Conservation (phyloP, 306 rosid species). For the Dalbergia cultrata region DNA sequence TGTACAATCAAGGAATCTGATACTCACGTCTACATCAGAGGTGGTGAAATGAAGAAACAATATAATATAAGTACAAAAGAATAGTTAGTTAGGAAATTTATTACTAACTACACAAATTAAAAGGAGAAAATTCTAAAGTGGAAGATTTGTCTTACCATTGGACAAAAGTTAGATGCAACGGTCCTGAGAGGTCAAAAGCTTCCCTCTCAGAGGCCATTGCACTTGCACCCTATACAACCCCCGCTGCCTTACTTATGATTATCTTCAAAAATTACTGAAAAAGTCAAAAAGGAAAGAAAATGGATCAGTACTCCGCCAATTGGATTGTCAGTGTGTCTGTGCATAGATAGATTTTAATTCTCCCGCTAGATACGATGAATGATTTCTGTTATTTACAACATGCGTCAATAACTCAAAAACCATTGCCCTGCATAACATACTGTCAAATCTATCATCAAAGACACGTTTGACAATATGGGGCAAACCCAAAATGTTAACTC, state of each 20-base stretch:
- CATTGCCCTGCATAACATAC: constrained; percentile 32
- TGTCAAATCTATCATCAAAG: neutral
- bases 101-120: neutral
- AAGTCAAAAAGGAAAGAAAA: constrained; percentile 26
- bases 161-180: constrained; percentile 75
- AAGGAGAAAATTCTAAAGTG: neutral
- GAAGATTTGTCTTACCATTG: constrained; percentile 68
- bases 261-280: constrained; percentile 46
- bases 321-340: neutral
- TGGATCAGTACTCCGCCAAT: constrained; percentile 18
- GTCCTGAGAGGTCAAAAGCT: constrained; percentile 78
- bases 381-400: constrained; percentile 2
- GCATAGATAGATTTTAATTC: neutral
- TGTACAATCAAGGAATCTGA: neutral
- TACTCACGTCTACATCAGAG: neutral
- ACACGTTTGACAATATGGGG: constrained; percentile 1
- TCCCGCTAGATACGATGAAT: constrained; percentile 17
- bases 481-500: neutral
- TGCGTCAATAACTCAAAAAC: neutral
- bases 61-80: neutral
- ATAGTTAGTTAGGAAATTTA: neutral
- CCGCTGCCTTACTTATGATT: constrained; percentile 35
- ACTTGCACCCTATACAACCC: constrained; percentile 36
- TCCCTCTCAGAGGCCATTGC: constrained; percentile 84
- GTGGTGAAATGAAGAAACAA: constrained; percentile 12